Base-by-base conservation (phyloP, 148 eudicot species). In the Rhododendron molle region DNA sequence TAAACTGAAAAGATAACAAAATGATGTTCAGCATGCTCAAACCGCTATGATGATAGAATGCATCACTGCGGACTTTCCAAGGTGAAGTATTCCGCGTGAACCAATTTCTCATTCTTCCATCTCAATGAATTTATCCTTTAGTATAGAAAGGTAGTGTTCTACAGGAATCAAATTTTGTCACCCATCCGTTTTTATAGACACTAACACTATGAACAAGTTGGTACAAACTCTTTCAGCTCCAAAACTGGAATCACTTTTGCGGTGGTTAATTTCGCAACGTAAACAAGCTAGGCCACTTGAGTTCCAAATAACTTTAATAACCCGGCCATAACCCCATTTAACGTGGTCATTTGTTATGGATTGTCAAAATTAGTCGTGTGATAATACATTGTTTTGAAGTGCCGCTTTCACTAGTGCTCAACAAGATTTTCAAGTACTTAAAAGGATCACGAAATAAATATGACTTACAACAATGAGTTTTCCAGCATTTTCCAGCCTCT, bases 381-480 rank as follows among this genome's bases (percentile, higher is more conserved):
- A 23, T 23, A 20, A 77, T 77, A 14, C 9, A 26, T 71, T 32
- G 13, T 67, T 30, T 30, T 30, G 16, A 69, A 71, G 20, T 30
- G 38, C 38, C 1, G 38, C 38, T 4, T 14, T 71, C 38, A 28
- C 18, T 15, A 14, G 38, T 4, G 13, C 30, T n/a, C 72, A 65
- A 65, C 32, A 65, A 30, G 7, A 6, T 71, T 30, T 71, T 71
- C 38, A 14, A 28, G 20, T n/a, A 71, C 18, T 44, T 67, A 43
- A 69, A 34, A 46, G 72, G 8, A 83, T 69, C 44, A 18, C 65
- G 12, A 26, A 30, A 43, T 21, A 38, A 36, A 65, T 4, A 32
- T 7, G 34, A 90, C 99, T 94, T 91, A 96, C 99, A 72, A 95
- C 99, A 86, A 96, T 89, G 85, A 96, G 97, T 87, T 96, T 96